Evolutionary conservation across 2,329 filamentous ascomycete genomes (phyloP).

Genomic region (Xylaria multiplex): DNA sequence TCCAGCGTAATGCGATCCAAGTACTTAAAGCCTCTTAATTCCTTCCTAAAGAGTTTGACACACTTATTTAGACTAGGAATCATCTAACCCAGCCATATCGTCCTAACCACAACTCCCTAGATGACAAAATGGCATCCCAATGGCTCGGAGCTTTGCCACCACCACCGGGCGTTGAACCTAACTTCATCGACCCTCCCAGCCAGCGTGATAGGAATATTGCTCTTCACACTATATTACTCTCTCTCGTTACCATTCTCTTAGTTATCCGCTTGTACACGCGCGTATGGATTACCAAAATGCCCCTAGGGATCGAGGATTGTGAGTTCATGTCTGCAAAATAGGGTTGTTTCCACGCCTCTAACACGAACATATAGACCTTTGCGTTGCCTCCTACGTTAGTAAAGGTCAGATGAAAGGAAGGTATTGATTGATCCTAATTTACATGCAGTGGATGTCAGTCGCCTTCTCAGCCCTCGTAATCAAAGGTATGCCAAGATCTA

Average conservation of each 20-base stretch:
- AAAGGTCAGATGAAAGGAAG: background rate
- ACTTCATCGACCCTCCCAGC: slow-evolving; percentile 11
- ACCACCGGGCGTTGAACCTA: background rate
- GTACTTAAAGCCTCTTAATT: too few species aligned
- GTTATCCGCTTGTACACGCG: background rate
- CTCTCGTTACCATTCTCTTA: background rate
- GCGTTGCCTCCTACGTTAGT: background rate
- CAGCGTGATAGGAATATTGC: slow-evolving; percentile 10
- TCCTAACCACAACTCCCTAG: too few species aligned
- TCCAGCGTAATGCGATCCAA: too few species aligned
- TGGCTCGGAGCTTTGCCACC: slow-evolving; percentile 8
- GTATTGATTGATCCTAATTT: background rate
- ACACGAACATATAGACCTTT: background rate
- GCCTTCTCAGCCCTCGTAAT: too few species aligned
- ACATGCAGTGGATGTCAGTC: background rate
- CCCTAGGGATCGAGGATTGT: slow-evolving; percentile 3
- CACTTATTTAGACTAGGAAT: too few species aligned
- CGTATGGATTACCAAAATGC: background rate
- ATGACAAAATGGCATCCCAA: slow-evolving; percentile 3
- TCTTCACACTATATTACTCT: slow-evolving; percentile 5
- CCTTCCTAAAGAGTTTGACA: too few species aligned
- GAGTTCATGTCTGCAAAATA: background rate
- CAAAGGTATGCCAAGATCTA: too few species aligned
- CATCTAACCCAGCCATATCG: too few species aligned
- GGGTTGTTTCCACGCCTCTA: background rate